These are phyloP conservation scores for Gonapodya sp. DNA, from an alignment of 192 early-diverging fungal genomes.

Conservation along the genomic window DNA sequence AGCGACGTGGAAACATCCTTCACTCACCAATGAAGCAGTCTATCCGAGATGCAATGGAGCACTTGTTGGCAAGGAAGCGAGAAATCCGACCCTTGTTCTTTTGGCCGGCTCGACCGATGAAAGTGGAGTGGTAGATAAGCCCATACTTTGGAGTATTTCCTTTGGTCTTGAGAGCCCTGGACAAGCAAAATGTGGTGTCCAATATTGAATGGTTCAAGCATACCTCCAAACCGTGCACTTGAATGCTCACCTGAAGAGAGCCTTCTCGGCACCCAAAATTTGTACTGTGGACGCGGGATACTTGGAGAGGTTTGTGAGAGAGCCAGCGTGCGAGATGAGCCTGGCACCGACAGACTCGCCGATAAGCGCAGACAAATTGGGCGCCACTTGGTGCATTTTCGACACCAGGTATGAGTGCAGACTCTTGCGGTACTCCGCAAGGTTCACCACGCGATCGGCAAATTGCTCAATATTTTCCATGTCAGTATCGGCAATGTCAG, in stretches of 20 bases:
- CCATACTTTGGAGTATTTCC: slow-evolving; percentile 98
- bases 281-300: slow-evolving; percentile 96
- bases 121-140: slow-evolving; percentile 91
- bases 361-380: slow-evolving; percentile 85
- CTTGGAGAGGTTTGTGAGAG: slow-evolving; percentile 93
- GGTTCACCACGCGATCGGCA: slow-evolving; percentile 79
- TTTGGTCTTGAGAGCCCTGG: slow-evolving; percentile 82
- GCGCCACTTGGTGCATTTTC: slow-evolving; percentile 95
- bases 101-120: slow-evolving; percentile 85
- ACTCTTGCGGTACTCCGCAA: slow-evolving; percentile 88
- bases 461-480: slow-evolving; percentile 92
- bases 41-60: slow-evolving; percentile 90
- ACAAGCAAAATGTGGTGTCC: neutral
- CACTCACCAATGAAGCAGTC: slow-evolving; percentile 76
- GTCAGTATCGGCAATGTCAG: slow-evolving; percentile 91
- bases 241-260: slow-evolving; percentile 70
- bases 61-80: slow-evolving; percentile 97
- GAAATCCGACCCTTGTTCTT: slow-evolving; percentile 99
- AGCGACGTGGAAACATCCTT: neutral
- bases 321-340: slow-evolving; percentile 91
- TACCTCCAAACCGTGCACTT: neutral
- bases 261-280: slow-evolving; percentile 97
- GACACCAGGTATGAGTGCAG: slow-evolving; percentile 83
- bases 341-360: slow-evolving; percentile 96
- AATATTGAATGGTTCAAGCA: neutral